Conservation (phyloP, 495 filamentous ascomycete species). For the Lasiosphaeria ovina region DNA sequence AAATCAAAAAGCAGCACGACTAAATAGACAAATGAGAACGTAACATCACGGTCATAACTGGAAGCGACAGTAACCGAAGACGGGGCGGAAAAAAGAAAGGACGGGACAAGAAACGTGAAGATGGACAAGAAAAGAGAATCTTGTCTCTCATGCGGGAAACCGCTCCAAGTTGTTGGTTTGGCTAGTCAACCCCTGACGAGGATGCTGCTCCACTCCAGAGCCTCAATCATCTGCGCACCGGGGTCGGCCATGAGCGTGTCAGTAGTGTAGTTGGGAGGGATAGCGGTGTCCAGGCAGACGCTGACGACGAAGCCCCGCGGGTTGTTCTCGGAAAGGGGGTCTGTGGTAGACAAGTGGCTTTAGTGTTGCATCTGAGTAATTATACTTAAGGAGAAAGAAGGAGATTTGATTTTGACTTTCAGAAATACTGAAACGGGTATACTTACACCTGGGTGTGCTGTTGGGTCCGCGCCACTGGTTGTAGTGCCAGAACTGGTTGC, state of each 20-base stretch:
- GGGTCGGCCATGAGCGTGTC: not conserved
- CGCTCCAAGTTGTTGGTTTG: not conserved
- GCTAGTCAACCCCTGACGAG: slow-evolving; percentile 1
- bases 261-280: not conserved
- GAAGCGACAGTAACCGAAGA: not conserved
- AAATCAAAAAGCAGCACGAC: not conserved
- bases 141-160: not conserved
- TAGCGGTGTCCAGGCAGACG: slow-evolving; percentile 18
- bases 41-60: not conserved
- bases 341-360: not conserved
- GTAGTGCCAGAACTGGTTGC: slow-evolving; percentile 14
- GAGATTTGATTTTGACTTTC: no score
- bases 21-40: not conserved
- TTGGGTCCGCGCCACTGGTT: slow-evolving; percentile 16
- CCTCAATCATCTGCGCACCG: not conserved
- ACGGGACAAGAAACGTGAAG: not conserved
- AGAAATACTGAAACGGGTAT: not conserved
- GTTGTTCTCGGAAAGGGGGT: slow-evolving; percentile 8
- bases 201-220: not conserved
- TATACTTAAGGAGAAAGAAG: not conserved
- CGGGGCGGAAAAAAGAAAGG: no score
- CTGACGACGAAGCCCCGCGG: slow-evolving; percentile 30
- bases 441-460: slow-evolving; percentile 25
- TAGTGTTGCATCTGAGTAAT: no score
- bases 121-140: not conserved